Evolutionary conservation across 2,329 filamentous ascomycete species (phyloP), one percentile per base, ranked within the genome.

Genomic region (Exutisphaerella laricina): DNA sequence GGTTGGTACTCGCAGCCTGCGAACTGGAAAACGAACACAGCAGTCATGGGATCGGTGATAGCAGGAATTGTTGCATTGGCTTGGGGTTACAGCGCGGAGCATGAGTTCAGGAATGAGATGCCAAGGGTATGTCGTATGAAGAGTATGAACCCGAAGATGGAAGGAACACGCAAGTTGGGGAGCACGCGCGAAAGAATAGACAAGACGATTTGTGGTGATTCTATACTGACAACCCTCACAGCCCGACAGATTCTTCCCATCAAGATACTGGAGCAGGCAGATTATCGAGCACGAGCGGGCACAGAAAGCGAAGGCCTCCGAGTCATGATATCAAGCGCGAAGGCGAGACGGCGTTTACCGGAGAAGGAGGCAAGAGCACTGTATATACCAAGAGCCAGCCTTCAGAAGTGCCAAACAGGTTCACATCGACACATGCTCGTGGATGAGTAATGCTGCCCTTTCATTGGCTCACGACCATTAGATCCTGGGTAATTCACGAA

Each of bases 11-110:
- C 84, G 41, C 90, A 94, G 67, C 92, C 92, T 41, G 75, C 78
- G 56, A 98, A 98, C 77, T 98, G 92, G 92, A 92, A 85, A 67
- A 71, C 73, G 60, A 98, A 98, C 74, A 98, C 92, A 4, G 75
- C 83, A 42, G 74, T 92, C 55, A 80, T 88, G 63, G 78, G 78
- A 47, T 76, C 72, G 35, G 77, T 84, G 43, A 72, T 92, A 39
- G 54, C 83, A 54, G 82, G 84, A 51, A 75, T 94, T 54, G 74
- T 77, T 45, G 82, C 76, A 37, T 68, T 84, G 58, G 76, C 74
- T 49, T 90, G 80, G 76, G 84, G 74, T 60, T 67, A 61, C 49
- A 88, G 85, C 62, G 84, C 86, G 28, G 78, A 86, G 56, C 74
- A 79, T 53, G 87, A 94, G 66, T 68, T 76, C 51, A 79, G 86